Percentiles rank a stretch among this genome's conserved stretches.
Conservation (phyloP, 768 basidiomycete genomes). For the Rubroboletus satanas region DNA sequence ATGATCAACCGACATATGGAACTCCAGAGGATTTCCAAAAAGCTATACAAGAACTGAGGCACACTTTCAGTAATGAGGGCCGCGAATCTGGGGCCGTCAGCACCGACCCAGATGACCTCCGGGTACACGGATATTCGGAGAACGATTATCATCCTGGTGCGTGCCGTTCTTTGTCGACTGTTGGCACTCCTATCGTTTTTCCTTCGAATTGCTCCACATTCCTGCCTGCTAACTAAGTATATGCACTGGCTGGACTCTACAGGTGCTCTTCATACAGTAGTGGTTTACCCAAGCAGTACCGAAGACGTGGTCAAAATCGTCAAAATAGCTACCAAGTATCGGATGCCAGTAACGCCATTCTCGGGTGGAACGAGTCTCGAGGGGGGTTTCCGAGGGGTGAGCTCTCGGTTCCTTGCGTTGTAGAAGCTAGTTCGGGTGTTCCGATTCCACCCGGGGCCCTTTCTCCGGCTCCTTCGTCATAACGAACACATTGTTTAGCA, state of each 20-base stretch:
- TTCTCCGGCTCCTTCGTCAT: background rate
- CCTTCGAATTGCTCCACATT: background rate
- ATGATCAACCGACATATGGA: constrained; percentile 40
- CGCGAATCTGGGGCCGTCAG: constrained; percentile 33
- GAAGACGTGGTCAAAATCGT: constrained; percentile 82
- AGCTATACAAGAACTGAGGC: constrained; percentile 50
- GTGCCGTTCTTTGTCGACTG: constrained; percentile 4
- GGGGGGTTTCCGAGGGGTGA: constrained; percentile 66
- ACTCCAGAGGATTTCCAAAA: constrained; percentile 47
- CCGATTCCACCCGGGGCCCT: background rate
- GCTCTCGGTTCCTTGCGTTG: constrained; percentile 18
- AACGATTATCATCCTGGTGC: constrained; percentile 51
- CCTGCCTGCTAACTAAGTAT: background rate
- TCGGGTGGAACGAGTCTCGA: constrained; percentile 82
- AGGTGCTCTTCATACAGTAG: constrained; percentile 52
- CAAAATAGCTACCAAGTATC: constrained; percentile 66
- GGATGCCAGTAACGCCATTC: constrained; percentile 75
- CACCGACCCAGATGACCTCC: constrained; percentile 50
- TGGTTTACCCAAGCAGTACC: constrained; percentile 64
- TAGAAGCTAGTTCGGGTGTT: background rate
- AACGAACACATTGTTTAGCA: background rate
- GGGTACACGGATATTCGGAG: constrained; percentile 51
- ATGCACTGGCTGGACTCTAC: background rate
- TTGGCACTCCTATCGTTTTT: background rate
- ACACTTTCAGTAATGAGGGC: constrained; percentile 27